Evolutionary conservation across 176 grass and related monocot genomes (phyloP).

Genomic region (Zea mays): Zm-B73-REFERENCE-NAM-5.0 NC_050101.1:179469001-179469500

Average conservation of each 20-base stretch:
- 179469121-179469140: not conserved
- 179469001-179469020: too few relatives aligned
- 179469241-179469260: not conserved
- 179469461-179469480: not conserved
- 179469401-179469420: not conserved
- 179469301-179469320: conserved; percentile 1
- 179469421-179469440: not conserved
- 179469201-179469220: not conserved
- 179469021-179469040: too few relatives aligned
- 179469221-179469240: too few relatives aligned
- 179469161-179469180: conserved; percentile 43
- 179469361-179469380: not conserved
- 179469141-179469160: conserved; percentile 43
- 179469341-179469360: not conserved
- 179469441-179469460: not conserved
- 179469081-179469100: not conserved
- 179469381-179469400: not conserved
- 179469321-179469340: not conserved
- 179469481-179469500: not conserved
- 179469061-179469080: conserved; percentile 7
- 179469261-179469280: not conserved
- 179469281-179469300: not conserved
- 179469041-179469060: not conserved
- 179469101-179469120: not conserved
- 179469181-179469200: not conserved